Base-by-base conservation (phyloP, 176 grass and related monocot species). In the Eragrostis nindensis region DNA sequence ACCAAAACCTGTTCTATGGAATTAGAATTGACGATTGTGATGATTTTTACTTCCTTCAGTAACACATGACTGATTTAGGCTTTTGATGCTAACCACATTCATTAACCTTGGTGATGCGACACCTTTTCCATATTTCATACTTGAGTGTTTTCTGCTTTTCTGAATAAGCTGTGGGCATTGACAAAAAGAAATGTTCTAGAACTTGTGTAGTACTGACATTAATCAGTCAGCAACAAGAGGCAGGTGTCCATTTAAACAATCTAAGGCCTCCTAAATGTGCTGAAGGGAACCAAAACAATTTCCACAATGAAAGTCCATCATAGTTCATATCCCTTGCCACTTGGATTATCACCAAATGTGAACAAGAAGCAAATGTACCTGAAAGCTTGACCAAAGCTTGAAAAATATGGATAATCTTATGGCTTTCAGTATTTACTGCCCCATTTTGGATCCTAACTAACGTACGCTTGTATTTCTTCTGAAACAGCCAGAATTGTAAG, bases 141-240 rank as follows among this genome's bases (percentile, higher is more conserved):
- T n/a, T n/a, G n/a, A n/a, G n/a, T 65, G 36, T 65, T 64, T 21
- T 17, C 6, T 10, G n/a, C 39, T 9, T 74, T 74, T 41, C 11
- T 75, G 13, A 44, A 66, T 78, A 49, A 49, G 47, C 8, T 24
- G n/a, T 53, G 19, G 50, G 40, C 76, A 79, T 8, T 53, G 13
- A 66, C 22, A 38, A 80, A 38, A 80, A 21, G 4, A 29, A 19
- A 13, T 79, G 3, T 52, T 79, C 30, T 50, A 53, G 46, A 66
- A 30, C 50, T 13, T 29, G 38, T 14, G 30, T 1, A 53, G 48
- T 79, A 29, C 43, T 1, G 2, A n/a, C 11, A 70, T 70, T 44
- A 44, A 68, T 54, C 55, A 70, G 38, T 16, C 54, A 22, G 6
- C 17, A 47, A 32, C 47, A 53, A 48, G 61, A 59, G 45, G 4